Base-by-base conservation (phyloP, 1,139 yeast species). In the Taiozyma sp. region DNA sequence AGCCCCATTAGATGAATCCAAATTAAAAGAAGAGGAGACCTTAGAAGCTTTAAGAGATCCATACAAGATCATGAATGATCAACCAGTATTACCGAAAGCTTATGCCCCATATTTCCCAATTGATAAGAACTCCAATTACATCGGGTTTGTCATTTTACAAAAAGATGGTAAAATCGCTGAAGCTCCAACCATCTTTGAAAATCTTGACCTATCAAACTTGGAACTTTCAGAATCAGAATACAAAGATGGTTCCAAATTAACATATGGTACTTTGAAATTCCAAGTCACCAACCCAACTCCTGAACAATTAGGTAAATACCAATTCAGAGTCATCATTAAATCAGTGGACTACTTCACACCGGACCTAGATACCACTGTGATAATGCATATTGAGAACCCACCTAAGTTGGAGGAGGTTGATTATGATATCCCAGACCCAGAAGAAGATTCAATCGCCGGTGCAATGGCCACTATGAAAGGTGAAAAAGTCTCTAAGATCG, bases 121-220 rank as follows among this genome's bases (percentile, higher is more conserved):
- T 14, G 66, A 78, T 45, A 74, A 75, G 57, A 75, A 74, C 54
- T 71, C 71, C 29, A 66, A 73, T 21, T 91, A 96, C 93, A 72
- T 79, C 47, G 91, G 85, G 28, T 76, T 84, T 51, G 68, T 91
- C 50, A 72, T 81, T 41, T 72, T 77, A 46, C 96, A 88, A 67
- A 82, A 81, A 58, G 97, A 91, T 66, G 82, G 81, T 55, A 88
- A 85, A 66, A 72, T 91, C 47, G 78, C 85, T 30, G 97, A 91
- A 59, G 74, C 79, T 16, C 89, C 90, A 5, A 74, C 75, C 37
- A 70, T 70, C 43, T 64, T 89, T 53, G 77, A 78, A 44, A 77
- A 79, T 53, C 71, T 76, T 35, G 83, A 81, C 55, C 69, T 82
- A 53, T 69, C 76, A 43, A 86, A 87, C 67, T 71, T 86, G 62